phyloP scores from a whole-genome alignment of 2,329 filamentous ascomycete genomes.

The Nigrospora osmanthi region DNA sequence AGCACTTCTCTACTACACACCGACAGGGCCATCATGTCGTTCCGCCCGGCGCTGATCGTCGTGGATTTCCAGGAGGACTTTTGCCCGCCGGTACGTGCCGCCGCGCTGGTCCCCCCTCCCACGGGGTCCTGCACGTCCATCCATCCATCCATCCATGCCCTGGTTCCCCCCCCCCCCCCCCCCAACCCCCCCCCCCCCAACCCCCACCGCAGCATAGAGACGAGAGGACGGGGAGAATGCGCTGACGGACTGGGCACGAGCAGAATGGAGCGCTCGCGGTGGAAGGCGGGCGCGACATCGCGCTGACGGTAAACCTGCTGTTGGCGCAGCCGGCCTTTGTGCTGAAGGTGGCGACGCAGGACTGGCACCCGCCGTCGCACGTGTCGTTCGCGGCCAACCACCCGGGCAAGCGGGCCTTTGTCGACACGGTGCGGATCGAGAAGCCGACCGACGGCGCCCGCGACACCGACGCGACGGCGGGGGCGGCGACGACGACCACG shows the following conservation, averaged over 20 bases:
- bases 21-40: not conserved
- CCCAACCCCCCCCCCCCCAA: no score
- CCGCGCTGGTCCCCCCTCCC: no score
- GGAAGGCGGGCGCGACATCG: constrained; percentile 61
- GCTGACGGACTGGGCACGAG: not conserved
- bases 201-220: no score
- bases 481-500: constrained; percentile 24
- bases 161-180: not conserved
- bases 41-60: constrained; percentile 50
- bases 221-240: no score
- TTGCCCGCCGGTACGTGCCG: constrained; percentile 67
- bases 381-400: constrained; percentile 88
- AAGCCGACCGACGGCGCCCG: constrained; percentile 52
- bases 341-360: constrained; percentile 77
- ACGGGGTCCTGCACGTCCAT: no score
- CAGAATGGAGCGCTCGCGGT: constrained; percentile 83
- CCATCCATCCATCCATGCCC: no score
- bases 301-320: constrained; percentile 65
- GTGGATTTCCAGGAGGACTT: constrained; percentile 95
- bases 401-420: constrained; percentile 56
- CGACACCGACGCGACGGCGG: no score
- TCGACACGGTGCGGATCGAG: constrained; percentile 52
- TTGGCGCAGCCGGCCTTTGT: constrained; percentile 59
- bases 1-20: not conserved
- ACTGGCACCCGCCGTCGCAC: constrained; percentile 80